Base-by-base conservation (phyloP, 371 early-diverging fungal genomes). In the Nematocida sp. region DNA sequence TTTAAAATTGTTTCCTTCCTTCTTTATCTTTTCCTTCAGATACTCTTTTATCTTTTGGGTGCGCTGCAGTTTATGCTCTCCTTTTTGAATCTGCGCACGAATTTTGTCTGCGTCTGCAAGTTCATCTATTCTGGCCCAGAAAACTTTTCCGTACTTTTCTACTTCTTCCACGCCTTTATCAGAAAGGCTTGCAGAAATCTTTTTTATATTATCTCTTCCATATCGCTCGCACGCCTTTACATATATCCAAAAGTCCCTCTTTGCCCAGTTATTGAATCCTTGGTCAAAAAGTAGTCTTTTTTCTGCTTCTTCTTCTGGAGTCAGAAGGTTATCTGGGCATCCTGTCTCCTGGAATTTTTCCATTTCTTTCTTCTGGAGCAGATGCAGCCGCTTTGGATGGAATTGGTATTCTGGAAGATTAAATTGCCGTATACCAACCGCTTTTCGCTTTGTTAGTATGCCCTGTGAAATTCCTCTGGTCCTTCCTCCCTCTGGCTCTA, bases 231-330 rank as follows among this genome's bases (percentile, higher is more conserved):
- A 90, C 1, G 93, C 94, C 74, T 91, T 91, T 84, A 94, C 88
- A 83, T 95, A 96, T 3, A 89, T 87, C 54, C 88, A 89, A 87
- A 93, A 97, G 78, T 98, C 99, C 55, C 92, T 92, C 73, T 92
- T 92, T 69, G 90, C 89, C 98, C 97, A 97, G 83, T 91, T 91
- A 42, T 90, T 90, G 87, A 95, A 97, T 0, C 94, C 96, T 86
- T 92, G 84, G 50, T 86, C 83, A 69, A 90, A 86, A 18, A 95
- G 89, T 55, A 86, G 82, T 62, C 93, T 93, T 84, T 93, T 94
- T 74, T 92, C 92, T 7, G 89, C 89, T 42, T 89, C 82, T 82
- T 97, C 96, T 47, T 91, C 91, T 70, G 92, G 94, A 0, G 94
- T 93, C 64, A 97, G 88, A 7, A 92, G 92, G 82, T 92, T 92